Evolutionary conservation across 2,329 filamentous ascomycete species (phyloP).

Genomic region (Tolypocladium ophioglossoides): DNA sequence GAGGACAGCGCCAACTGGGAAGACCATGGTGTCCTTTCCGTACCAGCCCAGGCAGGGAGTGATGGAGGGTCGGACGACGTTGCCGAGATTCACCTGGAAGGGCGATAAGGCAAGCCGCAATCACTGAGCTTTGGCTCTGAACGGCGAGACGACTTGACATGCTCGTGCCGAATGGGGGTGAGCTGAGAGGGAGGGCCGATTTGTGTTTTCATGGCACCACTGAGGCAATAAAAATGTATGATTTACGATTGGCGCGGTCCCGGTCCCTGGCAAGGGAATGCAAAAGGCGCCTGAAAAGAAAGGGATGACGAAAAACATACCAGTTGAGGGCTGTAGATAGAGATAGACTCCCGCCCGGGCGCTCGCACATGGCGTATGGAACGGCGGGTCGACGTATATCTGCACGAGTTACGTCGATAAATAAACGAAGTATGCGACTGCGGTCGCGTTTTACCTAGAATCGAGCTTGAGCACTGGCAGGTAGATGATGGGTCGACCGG

Average conservation of each 20-base stretch:
- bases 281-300: neutral
- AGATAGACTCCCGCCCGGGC: slow-evolving; percentile 7
- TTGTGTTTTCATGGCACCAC: neutral
- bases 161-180: neutral
- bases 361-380: slow-evolving; percentile 6
- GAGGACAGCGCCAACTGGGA: slow-evolving; percentile 18
- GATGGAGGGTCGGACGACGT: slow-evolving; percentile 33
- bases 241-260: neutral
- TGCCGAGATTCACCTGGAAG: slow-evolving; percentile 38
- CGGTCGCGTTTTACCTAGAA: neutral
- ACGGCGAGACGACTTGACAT: neutral
- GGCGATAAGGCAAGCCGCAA: slow-evolving; percentile 20
- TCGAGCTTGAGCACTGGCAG: neutral
- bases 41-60: slow-evolving; percentile 23
- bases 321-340: slow-evolving; percentile 5
- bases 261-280: neutral
- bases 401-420: slow-evolving; percentile 6
- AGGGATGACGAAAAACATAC: neutral
- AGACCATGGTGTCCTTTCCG: slow-evolving; percentile 25
- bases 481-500: too few species aligned
- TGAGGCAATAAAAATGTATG: neutral
- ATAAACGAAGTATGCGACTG: neutral
- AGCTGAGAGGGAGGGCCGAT: neutral
- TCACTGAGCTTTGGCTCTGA: slow-evolving; percentile 6
- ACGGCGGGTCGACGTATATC: slow-evolving; percentile 5